Evolutionary conservation across 2,329 filamentous ascomycete species (phyloP).

Genomic region (Xylaria sp.): DNA sequence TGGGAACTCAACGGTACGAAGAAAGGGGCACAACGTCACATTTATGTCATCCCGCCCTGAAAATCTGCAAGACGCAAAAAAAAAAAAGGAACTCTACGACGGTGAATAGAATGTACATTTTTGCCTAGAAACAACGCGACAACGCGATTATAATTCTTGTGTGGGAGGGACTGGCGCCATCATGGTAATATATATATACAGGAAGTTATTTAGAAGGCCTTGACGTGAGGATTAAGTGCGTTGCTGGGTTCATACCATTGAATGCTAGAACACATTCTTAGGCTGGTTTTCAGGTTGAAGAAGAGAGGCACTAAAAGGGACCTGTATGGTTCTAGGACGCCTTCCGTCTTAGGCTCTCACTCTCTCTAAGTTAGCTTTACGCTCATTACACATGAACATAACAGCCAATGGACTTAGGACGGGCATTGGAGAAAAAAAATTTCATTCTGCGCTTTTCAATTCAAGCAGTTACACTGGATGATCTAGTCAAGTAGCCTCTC

Average conservation of each 20-base stretch:
- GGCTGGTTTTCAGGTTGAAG: too few relatives aligned
- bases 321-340: not conserved
- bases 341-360: not conserved
- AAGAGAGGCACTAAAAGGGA: not conserved
- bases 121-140: not conserved
- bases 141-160: not conserved
- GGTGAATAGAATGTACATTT: not conserved
- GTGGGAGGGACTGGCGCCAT: too few relatives aligned
- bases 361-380: not conserved
- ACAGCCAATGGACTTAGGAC: not conserved
- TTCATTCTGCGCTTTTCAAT: not conserved
- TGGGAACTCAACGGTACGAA: not conserved
- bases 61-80: not conserved
- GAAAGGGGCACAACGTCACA: not conserved
- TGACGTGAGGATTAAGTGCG: too few relatives aligned
- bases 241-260: too few relatives aligned
- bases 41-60: constrained; percentile 12
- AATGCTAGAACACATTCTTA: too few relatives aligned
- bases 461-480: constrained; percentile 9
- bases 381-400: not conserved
- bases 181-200: too few relatives aligned
- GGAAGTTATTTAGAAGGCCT: too few relatives aligned
- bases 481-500: constrained; percentile 17
- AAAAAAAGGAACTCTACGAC: not conserved
- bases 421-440: not conserved